Evolutionary conservation across 148 eudicot species (phyloP), one percentile per base, ranked within the genome.

Genomic region (Rhododendron mucronatum): DNA sequence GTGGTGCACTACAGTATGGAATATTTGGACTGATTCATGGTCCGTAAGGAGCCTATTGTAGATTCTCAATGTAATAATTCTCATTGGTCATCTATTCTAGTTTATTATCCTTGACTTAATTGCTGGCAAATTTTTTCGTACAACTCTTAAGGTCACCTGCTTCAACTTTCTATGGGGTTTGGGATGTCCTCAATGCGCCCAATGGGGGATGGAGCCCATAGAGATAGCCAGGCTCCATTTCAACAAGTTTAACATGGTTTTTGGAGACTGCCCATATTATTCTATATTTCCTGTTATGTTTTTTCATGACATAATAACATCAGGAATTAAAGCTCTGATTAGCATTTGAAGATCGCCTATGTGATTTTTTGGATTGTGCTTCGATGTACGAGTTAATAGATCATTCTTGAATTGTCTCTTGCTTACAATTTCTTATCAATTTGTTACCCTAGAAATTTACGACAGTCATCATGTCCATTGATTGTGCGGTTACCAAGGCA

Each of bases 21-120:
- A 48, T 41, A 57, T 26, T n/a, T 88, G 18, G 35, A 50, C 57
- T 48, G 65, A 71, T 61, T 76, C 37, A 44, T 57, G 73, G 47
- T 74, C 37, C 20, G 7, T 81, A 26, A 73, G 48, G 85, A 69
- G 21, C 26, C 35, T 44, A 16, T 47, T 30, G 61, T 35, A 13
- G 80, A 48, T 51, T 74, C 63, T 71, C 51, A 63, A 61, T 82
- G 8, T 80, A 80, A 28, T 80, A 81, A 12, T 82, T 82, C 74
- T 61, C 20, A 37, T 69, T 82, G 48, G 50, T 21, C 3, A 57
- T 81, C 5, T 28, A 55, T 21, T 15, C 26, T 28, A 16, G 14
- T 55, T 47, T 50, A 3, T 78, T 45, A 47, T 51, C 39, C 11
- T 35, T 28, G 41, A 51, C 39, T 51, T 80, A 18, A 80, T 26